A percentile compares a stretch with the other conserved stretches of the same genome.
These are phyloP conservation scores for Pythium sp. DNA, from an alignment of 352 stramenopile species.

Conservation along the genomic window DNA sequence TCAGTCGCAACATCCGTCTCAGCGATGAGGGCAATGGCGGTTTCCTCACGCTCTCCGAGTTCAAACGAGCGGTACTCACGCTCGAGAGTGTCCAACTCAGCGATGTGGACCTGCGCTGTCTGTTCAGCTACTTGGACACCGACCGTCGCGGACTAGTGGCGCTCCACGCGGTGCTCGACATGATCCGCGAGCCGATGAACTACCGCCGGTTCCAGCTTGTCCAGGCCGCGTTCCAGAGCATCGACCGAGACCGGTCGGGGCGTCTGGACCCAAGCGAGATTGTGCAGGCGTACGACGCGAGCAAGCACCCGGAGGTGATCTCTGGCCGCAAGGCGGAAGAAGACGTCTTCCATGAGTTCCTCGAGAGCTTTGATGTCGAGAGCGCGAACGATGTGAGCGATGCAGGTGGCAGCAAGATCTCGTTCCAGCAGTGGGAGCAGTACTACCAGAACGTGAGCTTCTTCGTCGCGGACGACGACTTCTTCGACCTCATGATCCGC, in stretches of 20 bases:
- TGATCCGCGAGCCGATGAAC: constrained; percentile 82
- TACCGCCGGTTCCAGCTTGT: constrained; percentile 63
- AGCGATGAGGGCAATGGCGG: constrained; percentile 69
- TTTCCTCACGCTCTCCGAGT: constrained; percentile 67
- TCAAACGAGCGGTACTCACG: constrained; percentile 57
- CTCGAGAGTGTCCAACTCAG: constrained; percentile 48
- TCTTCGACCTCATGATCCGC: constrained; percentile 88
- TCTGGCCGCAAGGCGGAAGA: constrained; percentile 48
- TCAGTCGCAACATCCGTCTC: constrained; percentile 67
- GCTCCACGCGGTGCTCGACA: constrained; percentile 78
- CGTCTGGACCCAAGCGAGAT: constrained; percentile 62
- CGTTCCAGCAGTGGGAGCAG: constrained; percentile 51
- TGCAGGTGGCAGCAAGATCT: constrained; percentile 29
- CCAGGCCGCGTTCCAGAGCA: constrained; percentile 66
- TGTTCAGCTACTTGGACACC: constrained; percentile 80
- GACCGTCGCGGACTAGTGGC: constrained; percentile 67
- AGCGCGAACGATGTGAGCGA: constrained; percentile 9
- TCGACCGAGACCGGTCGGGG: constrained; percentile 48
- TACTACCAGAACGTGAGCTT: constrained; percentile 91
- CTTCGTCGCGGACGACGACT: constrained; percentile 84
- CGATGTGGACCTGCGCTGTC: constrained; percentile 63
- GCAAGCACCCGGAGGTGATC: constrained; percentile 73
- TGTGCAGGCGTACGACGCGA: constrained; percentile 64
- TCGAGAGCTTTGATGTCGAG: constrained; percentile 72
- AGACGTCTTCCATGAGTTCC: constrained; percentile 70